Evolutionary conservation across 2,329 filamentous ascomycete species (phyloP).

Genomic region (Colletotrichum sp.): DNA sequence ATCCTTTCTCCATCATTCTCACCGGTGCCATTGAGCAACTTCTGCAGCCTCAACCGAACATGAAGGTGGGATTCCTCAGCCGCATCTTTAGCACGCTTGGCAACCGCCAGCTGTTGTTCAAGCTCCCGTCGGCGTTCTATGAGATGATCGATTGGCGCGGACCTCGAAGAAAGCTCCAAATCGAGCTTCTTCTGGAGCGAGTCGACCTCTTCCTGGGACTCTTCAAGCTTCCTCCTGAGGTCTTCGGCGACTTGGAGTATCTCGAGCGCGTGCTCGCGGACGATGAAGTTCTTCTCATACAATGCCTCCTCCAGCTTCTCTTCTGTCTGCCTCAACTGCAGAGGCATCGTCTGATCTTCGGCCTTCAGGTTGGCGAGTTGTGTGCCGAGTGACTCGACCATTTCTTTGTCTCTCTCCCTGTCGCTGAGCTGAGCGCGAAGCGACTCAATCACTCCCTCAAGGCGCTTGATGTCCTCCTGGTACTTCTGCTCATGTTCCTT

Average conservation of each 20-base stretch:
- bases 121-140: neutral
- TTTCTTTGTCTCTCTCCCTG: neutral
- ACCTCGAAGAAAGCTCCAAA: neutral
- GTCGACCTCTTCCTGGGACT: neutral
- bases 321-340: neutral
- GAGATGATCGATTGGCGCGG: neutral
- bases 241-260: neutral
- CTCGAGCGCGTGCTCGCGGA: neutral
- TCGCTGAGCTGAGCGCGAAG: neutral
- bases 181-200: neutral
- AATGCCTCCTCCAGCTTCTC: neutral
- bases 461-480: neutral
- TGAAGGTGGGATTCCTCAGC: neutral
- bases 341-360: neutral
- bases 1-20: neutral
- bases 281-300: rapidly evolving
- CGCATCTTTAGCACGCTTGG: neutral
- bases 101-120: neutral
- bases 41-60: neutral
- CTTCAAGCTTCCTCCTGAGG: neutral
- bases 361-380: neutral
- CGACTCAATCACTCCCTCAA: neutral
- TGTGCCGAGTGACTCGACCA: neutral
- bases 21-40: no score
- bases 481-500: neutral